Evolutionary conservation across 257 asterid species (phyloP), one percentile per base, ranked within the genome.

Genomic region (Henckelia pumila): DNA sequence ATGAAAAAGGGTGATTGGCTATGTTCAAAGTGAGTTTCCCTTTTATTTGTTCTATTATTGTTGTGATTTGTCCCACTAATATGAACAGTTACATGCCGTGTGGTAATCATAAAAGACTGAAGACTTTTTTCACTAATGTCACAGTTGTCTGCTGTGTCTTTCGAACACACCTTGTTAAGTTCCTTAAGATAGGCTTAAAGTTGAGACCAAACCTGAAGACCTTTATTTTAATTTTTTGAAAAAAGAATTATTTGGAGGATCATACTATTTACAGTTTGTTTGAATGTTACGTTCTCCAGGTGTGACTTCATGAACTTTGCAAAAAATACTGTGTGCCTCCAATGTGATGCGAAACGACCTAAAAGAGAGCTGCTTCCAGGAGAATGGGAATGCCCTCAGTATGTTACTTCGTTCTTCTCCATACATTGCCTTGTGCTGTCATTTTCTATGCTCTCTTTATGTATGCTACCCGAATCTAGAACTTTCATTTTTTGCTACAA

Each of bases 1-100:
- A 88, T 90, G 98, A 93, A 93, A 76, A 88, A 88, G 83, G 98
- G 98, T 0, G 98, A 93, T 76, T 93, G 98, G 97, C 96, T 93
- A 59, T 93, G 98, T 67, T 78, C 84, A 13, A 93, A 93, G 98
- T 93, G 85, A 30, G 93, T 78, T 81, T 75, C 17, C 4, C 63
- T 44, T 66, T 72, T 24, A 50, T 68, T 71, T 71, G 19, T 66
- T 28, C 69, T 33, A 17, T 63, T 67, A 65, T 66, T 19, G 55
- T 60, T 73, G 65, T 73, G 10, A 61, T 60, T 67, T 67, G 35
- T 28, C 10, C 25, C 64, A 9, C 20, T 26, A 58, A 35, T 66
- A 66, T 33, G 56, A 40, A 63, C 55, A 16, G 56, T 14, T 47
- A 11, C 29, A 29, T 32, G 30, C 49, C 70, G n/a, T 47, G 24